These are phyloP conservation scores for Fagus crenata DNA, from an alignment of 306 rosid genomes.

Conservation along the genomic window DNA sequence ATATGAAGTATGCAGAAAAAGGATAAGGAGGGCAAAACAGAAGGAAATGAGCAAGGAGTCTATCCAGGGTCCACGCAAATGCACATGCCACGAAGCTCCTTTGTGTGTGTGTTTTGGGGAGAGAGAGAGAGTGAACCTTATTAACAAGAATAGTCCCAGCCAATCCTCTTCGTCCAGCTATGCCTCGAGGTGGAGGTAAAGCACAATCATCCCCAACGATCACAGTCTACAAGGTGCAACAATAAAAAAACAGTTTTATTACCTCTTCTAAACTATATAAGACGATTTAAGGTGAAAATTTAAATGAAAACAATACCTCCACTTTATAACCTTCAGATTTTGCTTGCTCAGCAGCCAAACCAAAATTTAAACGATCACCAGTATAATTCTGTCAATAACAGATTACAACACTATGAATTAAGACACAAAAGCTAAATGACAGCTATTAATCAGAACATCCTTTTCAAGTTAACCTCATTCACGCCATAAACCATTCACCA, in stretches of 20 bases:
- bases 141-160: conserved; percentile 93
- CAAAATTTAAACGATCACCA: conserved; percentile 95
- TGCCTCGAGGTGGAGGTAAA: conserved; percentile 81
- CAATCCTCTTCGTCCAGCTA: conserved; percentile 94
- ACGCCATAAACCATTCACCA: background rate
- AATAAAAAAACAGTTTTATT: background rate
- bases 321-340: conserved; percentile 91
- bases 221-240: conserved; percentile 61
- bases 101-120: conserved; percentile 17
- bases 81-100: conserved; percentile 7
- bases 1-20: background rate
- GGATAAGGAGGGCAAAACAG: background rate
- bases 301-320: conserved; percentile 58
- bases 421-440: conserved; percentile 39
- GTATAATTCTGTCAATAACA: conserved; percentile 86
- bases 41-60: background rate
- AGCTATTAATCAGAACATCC: conserved; percentile 27
- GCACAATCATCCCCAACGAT: conserved; percentile 98
- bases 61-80: background rate
- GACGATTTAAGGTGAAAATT: conserved; percentile 19
- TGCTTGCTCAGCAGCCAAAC: conserved; percentile 96
- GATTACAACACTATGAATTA: conserved; percentile 44
- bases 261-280: conserved; percentile 4
- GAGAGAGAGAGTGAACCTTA: conserved; percentile 55
- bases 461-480: conserved; percentile 27